Evolutionary conservation across 192 early-diverging fungal species (phyloP).

Genomic region (Coemansia sp.): DNA sequence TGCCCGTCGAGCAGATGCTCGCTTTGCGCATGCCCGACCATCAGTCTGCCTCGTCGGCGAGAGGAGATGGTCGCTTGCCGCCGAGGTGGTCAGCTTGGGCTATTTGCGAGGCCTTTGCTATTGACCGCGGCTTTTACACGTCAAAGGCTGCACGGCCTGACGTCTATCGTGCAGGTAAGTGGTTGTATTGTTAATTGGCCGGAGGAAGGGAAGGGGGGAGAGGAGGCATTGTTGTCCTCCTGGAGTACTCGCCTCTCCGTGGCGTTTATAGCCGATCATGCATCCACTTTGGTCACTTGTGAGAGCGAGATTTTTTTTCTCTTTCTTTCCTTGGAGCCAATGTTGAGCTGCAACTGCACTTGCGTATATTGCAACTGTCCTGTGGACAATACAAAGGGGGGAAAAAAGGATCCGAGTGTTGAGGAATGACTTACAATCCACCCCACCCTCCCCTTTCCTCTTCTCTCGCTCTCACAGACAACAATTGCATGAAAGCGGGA

Average conservation of each 20-base stretch:
- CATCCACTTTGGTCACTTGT: too few species aligned
- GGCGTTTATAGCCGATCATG: too few species aligned
- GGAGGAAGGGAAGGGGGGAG: neutral
- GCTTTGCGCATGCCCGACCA: constrained; percentile 9
- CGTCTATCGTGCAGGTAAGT: constrained; percentile 81
- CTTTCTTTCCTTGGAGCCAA: neutral
- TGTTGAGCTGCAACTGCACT: neutral
- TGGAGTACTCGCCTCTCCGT: neutral
- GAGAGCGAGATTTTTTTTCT: neutral
- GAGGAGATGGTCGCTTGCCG: neutral
- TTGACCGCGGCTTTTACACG: constrained; percentile 81
- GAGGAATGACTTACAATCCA: too few species aligned
- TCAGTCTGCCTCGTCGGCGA: neutral
- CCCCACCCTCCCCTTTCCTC: too few species aligned
- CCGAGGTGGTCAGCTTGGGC: constrained; percentile 82
- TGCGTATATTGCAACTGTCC: too few species aligned
- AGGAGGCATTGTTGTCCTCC: neutral
- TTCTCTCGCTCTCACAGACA: neutral
- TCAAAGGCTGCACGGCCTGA: constrained; percentile 81
- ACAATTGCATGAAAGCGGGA: too few species aligned
- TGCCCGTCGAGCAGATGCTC: constrained; percentile 74
- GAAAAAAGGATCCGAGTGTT: too few species aligned
- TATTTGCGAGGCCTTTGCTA: constrained; percentile 91
- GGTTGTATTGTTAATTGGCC: constrained; percentile 5
- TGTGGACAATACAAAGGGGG: too few species aligned